Evolutionary conservation across 257 asterid species (phyloP).

Genomic region (Solanum medicagineum): DNA sequence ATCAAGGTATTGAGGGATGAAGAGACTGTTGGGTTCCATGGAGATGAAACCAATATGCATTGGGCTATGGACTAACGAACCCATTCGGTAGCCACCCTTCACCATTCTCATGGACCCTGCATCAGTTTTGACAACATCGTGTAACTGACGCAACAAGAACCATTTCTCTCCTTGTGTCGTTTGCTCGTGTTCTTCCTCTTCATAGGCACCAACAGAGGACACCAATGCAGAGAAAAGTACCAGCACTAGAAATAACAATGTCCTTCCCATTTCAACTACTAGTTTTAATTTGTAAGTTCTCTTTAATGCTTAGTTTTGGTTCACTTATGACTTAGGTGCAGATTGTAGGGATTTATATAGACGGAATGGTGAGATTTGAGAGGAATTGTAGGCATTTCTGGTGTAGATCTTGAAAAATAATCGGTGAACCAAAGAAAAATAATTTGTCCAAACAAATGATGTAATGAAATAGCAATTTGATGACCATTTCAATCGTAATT

Average conservation of each 20-base stretch:
- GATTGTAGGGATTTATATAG: slow-evolving; percentile 17
- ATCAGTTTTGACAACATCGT: slow-evolving; percentile 42
- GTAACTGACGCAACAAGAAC: slow-evolving; percentile 46
- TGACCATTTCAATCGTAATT: not conserved
- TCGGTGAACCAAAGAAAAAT: not conserved
- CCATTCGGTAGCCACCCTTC: slow-evolving; percentile 15
- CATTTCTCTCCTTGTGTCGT: slow-evolving; percentile 10
- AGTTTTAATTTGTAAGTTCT: not conserved
- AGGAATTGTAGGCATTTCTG: slow-evolving; percentile 13
- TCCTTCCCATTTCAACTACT: not conserved
- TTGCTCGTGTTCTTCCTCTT: slow-evolving; percentile 1
- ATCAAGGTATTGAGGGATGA: slow-evolving; percentile 92
- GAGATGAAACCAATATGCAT: slow-evolving; percentile 71
- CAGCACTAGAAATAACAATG: slow-evolving; percentile 6
- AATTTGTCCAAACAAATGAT: not conserved
- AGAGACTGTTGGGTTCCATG: slow-evolving; percentile 67
- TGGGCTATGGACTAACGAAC: slow-evolving; percentile 3
- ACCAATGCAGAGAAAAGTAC: slow-evolving; percentile 10
- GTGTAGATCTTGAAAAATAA: not conserved
- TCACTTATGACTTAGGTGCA: not conserved
- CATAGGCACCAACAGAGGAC: slow-evolving; percentile 7
- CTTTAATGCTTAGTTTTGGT: not conserved
- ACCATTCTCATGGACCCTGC: slow-evolving; percentile 68
- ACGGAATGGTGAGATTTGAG: not conserved
- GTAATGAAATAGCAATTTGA: not conserved